A percentile compares a stretch with the other conserved stretches of the same genome.
Conservation (phyloP, 2,329 filamentous ascomycete genomes). For the Meredithiella fracta region DNA sequence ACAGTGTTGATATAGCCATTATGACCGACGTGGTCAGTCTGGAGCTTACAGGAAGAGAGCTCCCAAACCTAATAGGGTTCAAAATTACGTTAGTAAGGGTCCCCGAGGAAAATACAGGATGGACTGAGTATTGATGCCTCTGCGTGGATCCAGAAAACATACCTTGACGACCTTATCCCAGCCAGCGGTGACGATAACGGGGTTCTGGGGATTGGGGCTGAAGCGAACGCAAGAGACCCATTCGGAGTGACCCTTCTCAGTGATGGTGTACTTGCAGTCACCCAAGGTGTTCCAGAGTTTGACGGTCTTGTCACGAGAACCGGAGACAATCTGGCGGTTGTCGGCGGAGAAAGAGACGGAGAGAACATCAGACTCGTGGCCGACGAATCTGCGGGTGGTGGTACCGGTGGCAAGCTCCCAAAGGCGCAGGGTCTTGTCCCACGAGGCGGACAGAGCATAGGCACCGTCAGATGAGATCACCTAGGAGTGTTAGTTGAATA, state of each 20-base stretch:
- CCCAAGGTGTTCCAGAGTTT: conserved; percentile 99
- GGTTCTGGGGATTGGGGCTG: conserved; percentile 99
- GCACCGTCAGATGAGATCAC: conserved; percentile 99
- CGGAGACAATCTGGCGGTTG: conserved; percentile 99
- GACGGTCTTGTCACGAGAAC: conserved; percentile 94
- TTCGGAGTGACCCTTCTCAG: conserved; percentile 99
- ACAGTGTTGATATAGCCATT: conserved; percentile 99
- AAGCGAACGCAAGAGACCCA: conserved; percentile 99
- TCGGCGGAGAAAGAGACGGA: conserved; percentile 99
- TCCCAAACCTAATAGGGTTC: conserved; percentile 68
- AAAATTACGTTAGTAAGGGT: conserved; percentile 2
- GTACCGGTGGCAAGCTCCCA: conserved; percentile 97
- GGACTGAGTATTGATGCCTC: neutral
- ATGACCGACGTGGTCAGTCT: conserved; percentile 99
- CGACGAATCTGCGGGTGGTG: conserved; percentile 96
- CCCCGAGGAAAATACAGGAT: too few relatives aligned
- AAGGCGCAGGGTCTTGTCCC: conserved; percentile 99
- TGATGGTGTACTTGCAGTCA: conserved; percentile 99
- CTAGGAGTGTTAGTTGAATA: conserved; percentile 27
- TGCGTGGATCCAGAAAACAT: too few relatives aligned
- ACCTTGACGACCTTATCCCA: conserved; percentile 99
- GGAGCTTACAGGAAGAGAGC: conserved; percentile 96
- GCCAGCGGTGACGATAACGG: conserved; percentile 93
- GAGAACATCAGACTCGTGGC: conserved; percentile 98
- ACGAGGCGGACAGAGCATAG: conserved; percentile 95